These are phyloP conservation scores for Musa troglodytarum DNA, from an alignment of 176 grass and related monocot species.

Conservation along the genomic window DNA sequence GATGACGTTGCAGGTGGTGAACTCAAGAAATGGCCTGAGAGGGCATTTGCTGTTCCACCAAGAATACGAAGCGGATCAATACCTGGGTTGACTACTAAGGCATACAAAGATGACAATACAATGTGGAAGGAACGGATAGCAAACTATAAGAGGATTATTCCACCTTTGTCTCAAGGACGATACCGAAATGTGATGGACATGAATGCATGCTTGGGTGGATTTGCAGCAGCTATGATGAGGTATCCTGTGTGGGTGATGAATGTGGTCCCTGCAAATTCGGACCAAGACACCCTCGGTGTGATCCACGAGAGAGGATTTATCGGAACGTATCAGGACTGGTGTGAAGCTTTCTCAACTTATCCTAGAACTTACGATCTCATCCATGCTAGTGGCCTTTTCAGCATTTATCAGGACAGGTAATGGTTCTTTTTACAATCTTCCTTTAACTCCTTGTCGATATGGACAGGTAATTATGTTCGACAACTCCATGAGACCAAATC, in stretches of 20 bases:
- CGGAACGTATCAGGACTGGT: constrained; percentile 11
- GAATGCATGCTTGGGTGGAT: constrained; percentile 11
- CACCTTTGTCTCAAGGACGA: neutral
- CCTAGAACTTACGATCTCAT: constrained; percentile 13
- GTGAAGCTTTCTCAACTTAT: constrained; percentile 13
- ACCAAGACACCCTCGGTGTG: neutral
- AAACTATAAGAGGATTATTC: neutral
- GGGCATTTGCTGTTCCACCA: constrained; percentile 17
- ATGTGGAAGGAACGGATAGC: constrained; percentile 4
- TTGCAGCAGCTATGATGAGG: neutral
- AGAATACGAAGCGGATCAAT: neutral
- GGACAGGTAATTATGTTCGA: neutral
- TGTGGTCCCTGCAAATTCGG: neutral
- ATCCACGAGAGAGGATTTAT: constrained; percentile 3
- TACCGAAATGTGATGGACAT: constrained; percentile 17
- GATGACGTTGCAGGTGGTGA: constrained; percentile 18
- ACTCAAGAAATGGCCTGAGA: constrained; percentile 11
- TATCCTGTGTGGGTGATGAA: constrained; percentile 16
- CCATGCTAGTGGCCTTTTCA: constrained; percentile 4
- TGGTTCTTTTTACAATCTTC: neutral
- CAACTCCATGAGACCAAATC: neutral
- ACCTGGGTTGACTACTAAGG: neutral
- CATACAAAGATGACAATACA: neutral
- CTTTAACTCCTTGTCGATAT: neutral
- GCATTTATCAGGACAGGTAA: constrained; percentile 15